phyloP scores from a whole-genome alignment of 75 land plant genomes.

The Selaginella tamariscina region DNA sequence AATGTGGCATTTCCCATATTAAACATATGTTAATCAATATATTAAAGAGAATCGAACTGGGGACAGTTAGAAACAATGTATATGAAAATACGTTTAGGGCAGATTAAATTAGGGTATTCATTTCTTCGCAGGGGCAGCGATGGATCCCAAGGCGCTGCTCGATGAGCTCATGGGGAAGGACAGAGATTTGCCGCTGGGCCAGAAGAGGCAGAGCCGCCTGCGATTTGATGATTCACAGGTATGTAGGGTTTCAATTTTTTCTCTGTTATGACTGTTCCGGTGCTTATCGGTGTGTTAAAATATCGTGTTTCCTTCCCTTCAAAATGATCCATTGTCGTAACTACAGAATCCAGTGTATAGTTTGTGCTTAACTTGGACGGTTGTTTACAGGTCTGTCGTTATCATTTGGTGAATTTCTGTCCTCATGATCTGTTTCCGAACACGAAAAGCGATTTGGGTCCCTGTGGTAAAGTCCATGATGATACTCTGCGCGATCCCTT shows the following conservation, averaged over 20 bases:
- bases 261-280: too few relatives aligned
- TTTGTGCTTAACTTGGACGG: neutral
- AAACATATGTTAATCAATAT: too few relatives aligned
- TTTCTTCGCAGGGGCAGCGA: slow-evolving; percentile 5
- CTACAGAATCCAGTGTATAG: too few relatives aligned
- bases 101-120: too few relatives aligned
- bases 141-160: slow-evolving; percentile 13
- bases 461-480: slow-evolving; percentile 24
- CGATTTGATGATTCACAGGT: slow-evolving; percentile 8
- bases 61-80: too few relatives aligned
- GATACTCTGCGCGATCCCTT: slow-evolving; percentile 24
- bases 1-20: too few relatives aligned
- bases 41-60: too few relatives aligned
- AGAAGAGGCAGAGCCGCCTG: neutral
- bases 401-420: slow-evolving; percentile 9
- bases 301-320: neutral
- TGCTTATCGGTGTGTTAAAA: neutral
- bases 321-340: too few relatives aligned
- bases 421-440: slow-evolving; percentile 10
- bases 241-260: neutral
- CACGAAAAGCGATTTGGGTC: slow-evolving; percentile 5
- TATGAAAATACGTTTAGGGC: too few relatives aligned
- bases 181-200: slow-evolving; percentile 5
- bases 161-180: slow-evolving; percentile 12
- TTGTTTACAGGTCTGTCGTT: slow-evolving; percentile 9